Base-by-base conservation (phyloP, 495 filamentous ascomycete genomes). In the Aspergillus indologenus region DNA sequence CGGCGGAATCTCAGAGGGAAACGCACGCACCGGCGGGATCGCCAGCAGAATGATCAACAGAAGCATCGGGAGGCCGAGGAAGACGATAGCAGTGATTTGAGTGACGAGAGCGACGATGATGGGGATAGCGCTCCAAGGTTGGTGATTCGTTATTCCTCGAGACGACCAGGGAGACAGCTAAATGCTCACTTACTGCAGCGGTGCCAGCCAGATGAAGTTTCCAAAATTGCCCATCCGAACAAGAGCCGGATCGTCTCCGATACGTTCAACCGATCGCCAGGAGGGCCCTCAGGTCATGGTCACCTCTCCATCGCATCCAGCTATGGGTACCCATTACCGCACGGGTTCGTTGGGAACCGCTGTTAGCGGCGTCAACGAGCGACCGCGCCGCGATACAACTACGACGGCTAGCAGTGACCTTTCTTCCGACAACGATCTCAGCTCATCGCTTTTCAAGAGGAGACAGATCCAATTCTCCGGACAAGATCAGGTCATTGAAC, bases 1-100 rank as follows among this genome's bases (percentile, higher is more conserved):
- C 88, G 89, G 8, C 85, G 83, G 21, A 74, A 68, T 65, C 79
- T 63, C 59, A 77, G 59, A 60, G 85, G 74, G 76, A 76, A 76
- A 67, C 70, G 73, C 68, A 70, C 64, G 15, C 64, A 63, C 57
- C 74, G 68, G 55, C 67, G 71, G 29, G 75, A 73, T 57, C 70
- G 71, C 15, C 74, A 69, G 40, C 71, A 85, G 44, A 77, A 79
- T 15, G 76, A 86, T 19, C 70, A 74, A 49, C 78, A 81, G 55
- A 81, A 85, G 53, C 84, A 84, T 42, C 86, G 92, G 64, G 90
- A 93, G 60, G 84, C 89, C 67, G 93, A 96, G 56, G 94, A 98
- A 46, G 95, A 97, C 26, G 95, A 98, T 69, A 98, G 94, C 69
- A 96, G 91, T 68, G 94, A 98, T 69, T 73, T 97, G 59, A 97